A percentile compares a stretch with the other conserved stretches of the same genome.
phyloP scores from a whole-genome alignment of 2,329 filamentous ascomycete genomes.

The Epichloe bromicola region DNA sequence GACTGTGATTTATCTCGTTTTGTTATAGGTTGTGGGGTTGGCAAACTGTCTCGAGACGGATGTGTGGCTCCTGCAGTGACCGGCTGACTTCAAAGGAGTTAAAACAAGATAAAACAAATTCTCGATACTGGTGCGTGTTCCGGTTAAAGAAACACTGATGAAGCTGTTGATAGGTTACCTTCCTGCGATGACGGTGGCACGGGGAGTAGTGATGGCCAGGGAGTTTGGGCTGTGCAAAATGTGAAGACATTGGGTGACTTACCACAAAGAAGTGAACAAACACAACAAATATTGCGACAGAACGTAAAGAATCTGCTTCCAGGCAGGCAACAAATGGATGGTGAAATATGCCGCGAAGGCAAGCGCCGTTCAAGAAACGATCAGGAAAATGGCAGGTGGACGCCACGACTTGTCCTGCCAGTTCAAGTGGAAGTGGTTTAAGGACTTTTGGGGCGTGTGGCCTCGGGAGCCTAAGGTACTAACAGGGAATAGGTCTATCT shows the following conservation, averaged over 20 bases:
- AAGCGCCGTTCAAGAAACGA: neutral
- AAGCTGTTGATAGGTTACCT: conserved; percentile 1
- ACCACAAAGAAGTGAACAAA: conserved; percentile 12
- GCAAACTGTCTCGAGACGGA: conserved; percentile 15
- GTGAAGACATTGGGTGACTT: conserved; percentile 5
- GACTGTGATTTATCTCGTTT: neutral
- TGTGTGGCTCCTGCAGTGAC: conserved; percentile 59
- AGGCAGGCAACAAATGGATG: conserved; percentile 19
- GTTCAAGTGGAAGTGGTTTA: neutral
- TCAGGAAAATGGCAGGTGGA: neutral
- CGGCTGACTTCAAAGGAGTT: conserved; percentile 72
- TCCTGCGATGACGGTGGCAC: neutral
- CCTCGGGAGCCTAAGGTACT: neutral
- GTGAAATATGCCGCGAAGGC: neutral
- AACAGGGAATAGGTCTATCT: neutral
- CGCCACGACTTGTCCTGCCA: neutral
- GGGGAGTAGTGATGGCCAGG: neutral
- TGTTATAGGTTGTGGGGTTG: neutral
- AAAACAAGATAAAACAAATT: conserved; percentile 11
- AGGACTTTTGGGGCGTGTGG: neutral
- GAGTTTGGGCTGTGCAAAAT: neutral
- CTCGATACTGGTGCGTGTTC: conserved; percentile 16
- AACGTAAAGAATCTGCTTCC: conserved; percentile 24
- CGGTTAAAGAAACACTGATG: conserved; percentile 10
- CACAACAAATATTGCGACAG: conserved; percentile 12